Base-by-base conservation (phyloP, 306 rosid species). In the Prunus mume region DNA sequence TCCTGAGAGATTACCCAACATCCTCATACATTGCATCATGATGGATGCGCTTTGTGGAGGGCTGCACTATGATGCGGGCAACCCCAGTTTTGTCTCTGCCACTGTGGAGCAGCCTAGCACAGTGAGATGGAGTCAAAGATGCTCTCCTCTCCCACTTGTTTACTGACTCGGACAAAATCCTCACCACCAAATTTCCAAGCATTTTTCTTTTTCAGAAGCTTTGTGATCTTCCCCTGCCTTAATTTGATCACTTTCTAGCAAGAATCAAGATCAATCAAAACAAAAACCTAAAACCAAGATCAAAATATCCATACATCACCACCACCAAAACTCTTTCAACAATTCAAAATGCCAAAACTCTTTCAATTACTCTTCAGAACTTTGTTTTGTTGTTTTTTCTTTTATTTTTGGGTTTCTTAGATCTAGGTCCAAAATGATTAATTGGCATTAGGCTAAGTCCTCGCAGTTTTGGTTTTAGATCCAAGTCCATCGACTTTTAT, bases 101-200 rank as follows among this genome's bases (percentile, higher is more conserved):
- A 15, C 86, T 85, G 41, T 82, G 89, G 61, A 95, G 93, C 12
- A 95, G 81, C 60, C 92, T 81, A 73, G 97, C 97, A 76, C 98
- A 95, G 87, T 95, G 97, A 61, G 90, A 87, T 22, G 98, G 98
- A 13, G 97, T 80, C 66, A 95, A 76, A 68, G 97, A 96, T 30
- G 83, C 91, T 81, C 97, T 92, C 79, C 98, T 90, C 57, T 95
- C 98, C 98, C 98, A 95, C 82, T 95, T 95, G 67, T 92, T 88
- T 61, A 79, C 84, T 17, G 97, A 70, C 82, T 95, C 98, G 0
- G 93, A 86, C 0, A 95, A 85, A 63, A 95, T 90, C 86, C 98
- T 97, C 32, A 92, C 91, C 43, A 88, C 88, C 63, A 97, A 97
- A 74, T 95, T 95, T 54, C 97, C 98, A 47, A 95, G 85, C 98